Evolutionary conservation across 2,329 filamentous ascomycete species (phyloP).

Genomic region (Aspergillus sojae): DNA sequence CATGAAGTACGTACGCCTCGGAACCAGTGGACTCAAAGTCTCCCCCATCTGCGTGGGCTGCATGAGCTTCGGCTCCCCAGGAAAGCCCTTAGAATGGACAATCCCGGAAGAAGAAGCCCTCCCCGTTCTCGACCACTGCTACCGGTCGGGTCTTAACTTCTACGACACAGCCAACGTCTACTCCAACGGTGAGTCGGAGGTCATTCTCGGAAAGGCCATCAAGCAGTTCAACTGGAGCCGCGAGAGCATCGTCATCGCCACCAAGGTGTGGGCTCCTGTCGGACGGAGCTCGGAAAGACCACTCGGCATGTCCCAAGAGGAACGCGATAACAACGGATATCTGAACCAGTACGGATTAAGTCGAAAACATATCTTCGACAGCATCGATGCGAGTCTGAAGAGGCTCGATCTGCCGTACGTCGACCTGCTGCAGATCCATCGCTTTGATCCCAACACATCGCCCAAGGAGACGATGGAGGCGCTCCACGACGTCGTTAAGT

Average conservation of each 20-base stretch:
- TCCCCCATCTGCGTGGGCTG: constrained; percentile 29
- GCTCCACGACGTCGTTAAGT: constrained; percentile 45
- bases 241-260: constrained; percentile 60
- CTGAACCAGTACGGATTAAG: constrained; percentile 52
- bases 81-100: constrained; percentile 24
- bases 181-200: constrained; percentile 59
- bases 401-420: constrained; percentile 53
- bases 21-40: constrained; percentile 28
- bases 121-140: constrained; percentile 31
- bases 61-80: constrained; percentile 29
- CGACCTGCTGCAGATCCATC: constrained; percentile 57
- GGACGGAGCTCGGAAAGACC: constrained; percentile 33
- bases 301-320: constrained; percentile 41
- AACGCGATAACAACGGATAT: constrained; percentile 35
- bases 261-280: constrained; percentile 55
- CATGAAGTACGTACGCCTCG: constrained; percentile 31
- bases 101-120: constrained; percentile 30
- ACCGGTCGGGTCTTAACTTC: constrained; percentile 32
- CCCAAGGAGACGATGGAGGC: constrained; percentile 55
- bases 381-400: constrained; percentile 58
- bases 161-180: constrained; percentile 50
- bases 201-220: constrained; percentile 59
- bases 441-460: constrained; percentile 48
- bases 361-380: constrained; percentile 65
- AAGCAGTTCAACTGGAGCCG: constrained; percentile 61